Evolutionary conservation across 139 green algal species (phyloP), one percentile per base, ranked within the genome.

Genomic region (Coelastrella sp.): DNA sequence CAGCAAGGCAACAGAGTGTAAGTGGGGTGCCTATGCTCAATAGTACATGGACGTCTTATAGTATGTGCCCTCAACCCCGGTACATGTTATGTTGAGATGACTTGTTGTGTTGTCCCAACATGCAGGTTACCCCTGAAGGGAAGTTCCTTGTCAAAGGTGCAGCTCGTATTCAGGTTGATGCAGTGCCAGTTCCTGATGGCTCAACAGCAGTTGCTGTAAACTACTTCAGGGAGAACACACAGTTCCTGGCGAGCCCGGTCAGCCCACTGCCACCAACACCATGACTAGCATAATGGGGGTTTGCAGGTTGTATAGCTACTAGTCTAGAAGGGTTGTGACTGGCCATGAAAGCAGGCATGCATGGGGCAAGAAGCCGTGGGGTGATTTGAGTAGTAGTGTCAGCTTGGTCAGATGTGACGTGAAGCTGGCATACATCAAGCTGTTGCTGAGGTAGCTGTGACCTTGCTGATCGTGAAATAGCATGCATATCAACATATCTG

Each of bases 131-230:
- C 17, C 62, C 78, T 2, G 85, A 88, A 8, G 81, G 68, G 43
- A 64, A 71, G 32, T 77, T 57, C 62, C 77, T 94, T 50, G 37
- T 27, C 3, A 94, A 94, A 84, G 87, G 87, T 41, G 78, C 83
- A 5, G 90, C 90, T 8, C 88, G 90, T 83, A 94, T 94, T 80
- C 89, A 93, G 85, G 91, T 94, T 69, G 91, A 94, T 57, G 91
- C 90, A n/a, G 37, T 94, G 40, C 88, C 91, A n/a, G 35, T 71
- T 72, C 27, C 38, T 3, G 68, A 88, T 11, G 81, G 73, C 25
- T 45, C 30, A 37, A 81, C 45, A 41, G 90, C 86, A 15, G 68
- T 68, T 0, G 83, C 48, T 13, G 91, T 94, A 45, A 91, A 90
- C 85, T 94, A 94, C 87, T 94, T 92, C 81, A 80, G 91, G 34